These are phyloP conservation scores for Suillus placidus DNA, from an alignment of 768 basidiomycete species.

Conservation along the genomic window DNA sequence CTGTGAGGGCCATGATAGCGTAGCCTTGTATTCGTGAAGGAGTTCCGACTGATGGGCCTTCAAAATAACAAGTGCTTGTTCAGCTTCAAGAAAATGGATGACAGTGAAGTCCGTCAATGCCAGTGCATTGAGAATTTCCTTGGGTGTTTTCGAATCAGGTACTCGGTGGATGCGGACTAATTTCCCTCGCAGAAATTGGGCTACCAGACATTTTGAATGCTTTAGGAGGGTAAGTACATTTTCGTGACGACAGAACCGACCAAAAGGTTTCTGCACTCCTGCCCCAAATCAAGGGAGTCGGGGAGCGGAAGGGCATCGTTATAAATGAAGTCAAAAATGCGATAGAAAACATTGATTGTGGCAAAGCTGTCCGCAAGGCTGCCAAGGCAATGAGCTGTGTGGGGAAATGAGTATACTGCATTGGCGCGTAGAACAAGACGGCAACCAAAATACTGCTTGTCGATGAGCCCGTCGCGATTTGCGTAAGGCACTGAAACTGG, in stretches of 20 bases:
- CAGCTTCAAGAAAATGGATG: background rate
- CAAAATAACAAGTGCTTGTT: background rate
- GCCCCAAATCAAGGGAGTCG: background rate
- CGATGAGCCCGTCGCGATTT: no score
- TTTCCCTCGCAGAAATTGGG: background rate
- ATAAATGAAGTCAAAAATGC: background rate
- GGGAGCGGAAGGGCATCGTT: background rate
- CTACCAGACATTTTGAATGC: background rate
- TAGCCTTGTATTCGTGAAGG: background rate
- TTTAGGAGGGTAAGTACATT: background rate
- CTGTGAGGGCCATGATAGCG: background rate
- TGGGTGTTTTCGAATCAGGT: background rate
- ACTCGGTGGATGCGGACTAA: background rate
- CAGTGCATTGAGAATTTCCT: background rate
- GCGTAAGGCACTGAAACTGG: no score
- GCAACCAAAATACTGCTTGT: no score
- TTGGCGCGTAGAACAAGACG: no score
- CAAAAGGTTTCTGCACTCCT: no score
- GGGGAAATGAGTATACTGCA: no score
- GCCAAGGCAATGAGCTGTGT: no score
- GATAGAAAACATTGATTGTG: background rate
- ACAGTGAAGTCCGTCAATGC: background rate
- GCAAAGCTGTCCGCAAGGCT: background rate
- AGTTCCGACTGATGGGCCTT: background rate
- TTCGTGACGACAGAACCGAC: background rate